Conservation (phyloP, 345 rosid species). For the Hibiscus tridactylites region DNA sequence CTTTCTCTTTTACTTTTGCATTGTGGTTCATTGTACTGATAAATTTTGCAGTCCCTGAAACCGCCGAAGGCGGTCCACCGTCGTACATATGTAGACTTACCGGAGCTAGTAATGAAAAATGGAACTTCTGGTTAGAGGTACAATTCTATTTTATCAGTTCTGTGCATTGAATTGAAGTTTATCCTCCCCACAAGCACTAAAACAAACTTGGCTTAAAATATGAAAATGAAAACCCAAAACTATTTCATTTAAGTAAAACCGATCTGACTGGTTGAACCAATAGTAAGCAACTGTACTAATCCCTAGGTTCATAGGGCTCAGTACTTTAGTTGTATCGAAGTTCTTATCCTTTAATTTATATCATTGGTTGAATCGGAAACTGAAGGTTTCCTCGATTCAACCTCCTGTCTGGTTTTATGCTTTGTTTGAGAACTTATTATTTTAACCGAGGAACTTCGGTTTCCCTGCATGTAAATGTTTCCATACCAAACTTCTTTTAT, state of each 20-base stretch:
- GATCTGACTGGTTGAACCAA: too few species aligned
- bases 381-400: too few species aligned
- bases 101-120: constrained; percentile 57
- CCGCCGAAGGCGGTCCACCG: constrained; percentile 56
- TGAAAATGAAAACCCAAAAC: not conserved
- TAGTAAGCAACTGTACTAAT: too few species aligned
- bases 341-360: too few species aligned
- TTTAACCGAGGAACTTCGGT: too few species aligned
- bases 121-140: constrained; percentile 97
- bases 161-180: not conserved
- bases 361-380: too few species aligned
- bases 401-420: too few species aligned
- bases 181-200: not conserved
- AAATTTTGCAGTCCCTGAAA: constrained; percentile 53
- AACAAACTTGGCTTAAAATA: not conserved
- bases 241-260: too few species aligned
- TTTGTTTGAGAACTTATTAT: too few species aligned
- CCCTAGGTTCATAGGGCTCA: too few species aligned
- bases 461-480: not conserved
- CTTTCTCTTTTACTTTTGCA: not conserved
- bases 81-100: constrained; percentile 78
- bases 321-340: too few species aligned
- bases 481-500: not conserved
- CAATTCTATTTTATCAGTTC: not conserved
- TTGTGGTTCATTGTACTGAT: not conserved